Base-by-base conservation (phyloP, 306 rosid species). In the Castanea sativa region DNA sequence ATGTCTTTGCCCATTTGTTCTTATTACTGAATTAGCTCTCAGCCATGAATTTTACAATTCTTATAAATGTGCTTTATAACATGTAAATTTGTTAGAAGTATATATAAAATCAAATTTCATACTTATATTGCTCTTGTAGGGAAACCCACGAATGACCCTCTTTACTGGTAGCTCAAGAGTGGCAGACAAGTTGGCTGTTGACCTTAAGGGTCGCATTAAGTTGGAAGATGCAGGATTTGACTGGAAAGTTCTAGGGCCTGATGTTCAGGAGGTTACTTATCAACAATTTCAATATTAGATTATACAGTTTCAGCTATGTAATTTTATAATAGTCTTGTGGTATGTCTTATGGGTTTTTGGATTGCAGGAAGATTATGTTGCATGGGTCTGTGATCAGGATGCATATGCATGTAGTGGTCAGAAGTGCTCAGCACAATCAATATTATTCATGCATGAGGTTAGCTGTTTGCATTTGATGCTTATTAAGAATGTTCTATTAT, bases 341-440 rank as follows among this genome's bases (percentile, higher is more conserved):
- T 30, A 41, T 69, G 23, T 69, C 12, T 55, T 79, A 33, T 45
- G n/a, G 64, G 73, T 83, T 83, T 74, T 80, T 86, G 71, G 72
- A 49, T 79, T 71, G 76, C 85, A 95, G 99, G 97, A 92, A 80
- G 96, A 95, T 53, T 95, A 95, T 71, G 79, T 89, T 55, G 97
- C 97, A 2, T 95, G 98, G 98, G 97, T 95, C 61, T 95, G 98
- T 82, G 99, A 95, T 82, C 99, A 95, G 86, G 99, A 95, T 91
- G 99, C 99, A 71, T 95, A 92, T 30, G 99, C 99, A 61, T 91
- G 99, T 80, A 95, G 98, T 58, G 99, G 99, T 75, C 99, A 95
- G 87, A 95, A 95, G 88, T 95, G 99, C 89, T 95, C 99, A 0
- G 99, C 99, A 33, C 97, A 92, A 58, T 95, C 98, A 32, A 85